Percentiles rank a stretch among this genome's conserved stretches.
phyloP scores from a whole-genome alignment of 2,329 filamentous ascomycete species.

The Teratosphaeriaceae sp. region DNA sequence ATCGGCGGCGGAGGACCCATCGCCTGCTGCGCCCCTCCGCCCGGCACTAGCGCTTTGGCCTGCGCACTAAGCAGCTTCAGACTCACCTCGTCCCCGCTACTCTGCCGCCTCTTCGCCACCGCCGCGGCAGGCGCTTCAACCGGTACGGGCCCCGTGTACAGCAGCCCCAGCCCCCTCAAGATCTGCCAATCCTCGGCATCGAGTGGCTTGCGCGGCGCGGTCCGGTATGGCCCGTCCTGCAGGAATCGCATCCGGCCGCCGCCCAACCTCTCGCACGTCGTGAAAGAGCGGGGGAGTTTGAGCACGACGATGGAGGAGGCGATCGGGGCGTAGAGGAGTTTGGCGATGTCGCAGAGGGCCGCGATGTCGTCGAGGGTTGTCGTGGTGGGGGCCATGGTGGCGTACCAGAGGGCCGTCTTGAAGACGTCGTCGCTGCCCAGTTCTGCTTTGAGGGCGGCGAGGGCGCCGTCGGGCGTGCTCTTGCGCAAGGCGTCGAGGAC shows the following conservation, averaged over 20 bases:
- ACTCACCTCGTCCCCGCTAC: conserved; percentile 8
- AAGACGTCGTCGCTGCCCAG: conserved; percentile 44
- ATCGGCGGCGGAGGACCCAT: conserved; percentile 3
- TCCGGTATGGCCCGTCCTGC: conserved; percentile 19
- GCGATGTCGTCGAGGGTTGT: conserved; percentile 49
- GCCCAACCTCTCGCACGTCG: conserved; percentile 43
- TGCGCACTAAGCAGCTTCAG: conserved; percentile 7
- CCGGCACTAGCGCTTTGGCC: not conserved
- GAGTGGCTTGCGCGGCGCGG: conserved; percentile 21
- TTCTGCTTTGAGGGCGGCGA: conserved; percentile 50
- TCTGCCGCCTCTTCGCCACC: conserved; percentile 9
- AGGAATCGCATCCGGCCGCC: conserved; percentile 37
- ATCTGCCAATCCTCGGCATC: conserved; percentile 22
- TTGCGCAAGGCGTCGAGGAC: conserved; percentile 48
- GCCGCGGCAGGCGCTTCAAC: too few relatives aligned
- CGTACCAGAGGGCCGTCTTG: conserved; percentile 50
- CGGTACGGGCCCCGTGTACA: conserved; percentile 25
- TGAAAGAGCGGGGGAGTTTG: conserved; percentile 53
- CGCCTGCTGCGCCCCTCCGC: not conserved
- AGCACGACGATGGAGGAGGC: conserved; percentile 45
- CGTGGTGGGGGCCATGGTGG: conserved; percentile 45
- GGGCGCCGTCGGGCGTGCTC: conserved; percentile 50
- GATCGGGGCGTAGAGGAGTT: conserved; percentile 48
- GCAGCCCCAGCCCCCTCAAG: conserved; percentile 22
- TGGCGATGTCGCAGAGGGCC: conserved; percentile 52